Percentiles rank a stretch among this genome's conserved stretches.
Conservation (phyloP, 495 filamentous ascomycete species). For the Neurospora africana region DNA sequence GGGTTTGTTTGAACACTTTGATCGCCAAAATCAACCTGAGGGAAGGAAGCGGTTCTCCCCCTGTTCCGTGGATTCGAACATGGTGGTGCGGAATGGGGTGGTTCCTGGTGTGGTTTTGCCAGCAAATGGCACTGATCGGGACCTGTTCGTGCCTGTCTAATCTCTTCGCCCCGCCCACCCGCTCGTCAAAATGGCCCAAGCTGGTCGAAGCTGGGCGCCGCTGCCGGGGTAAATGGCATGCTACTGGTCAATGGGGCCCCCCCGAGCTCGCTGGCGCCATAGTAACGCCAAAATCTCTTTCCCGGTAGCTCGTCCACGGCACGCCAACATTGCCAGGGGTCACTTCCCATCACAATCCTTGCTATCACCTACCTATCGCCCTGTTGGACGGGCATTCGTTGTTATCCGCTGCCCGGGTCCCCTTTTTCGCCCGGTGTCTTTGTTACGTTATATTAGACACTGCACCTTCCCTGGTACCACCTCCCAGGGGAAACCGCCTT, state of each 20-base stretch:
- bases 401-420: not conserved
- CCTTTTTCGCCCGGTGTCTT: not conserved
- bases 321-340: not conserved
- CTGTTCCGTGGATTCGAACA: not conserved
- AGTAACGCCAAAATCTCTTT: not conserved
- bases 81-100: not conserved
- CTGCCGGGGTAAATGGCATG: not conserved
- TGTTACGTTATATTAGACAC: not conserved
- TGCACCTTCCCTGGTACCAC: not conserved
- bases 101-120: not conserved
- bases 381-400: not conserved
- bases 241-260: not conserved
- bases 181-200: not conserved
- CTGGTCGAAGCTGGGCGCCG: not conserved
- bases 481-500: not conserved
- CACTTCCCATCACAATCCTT: not conserved
- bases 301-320: not conserved
- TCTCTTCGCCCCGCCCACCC: not conserved
- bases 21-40: not conserved
- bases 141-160: not conserved
- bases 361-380: not conserved
- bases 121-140: not conserved
- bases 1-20: not conserved
- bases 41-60: not conserved
- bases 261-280: not conserved